Conservation (phyloP, 2,329 filamentous ascomycete genomes). For the Fusarium sublunatum region DNA sequence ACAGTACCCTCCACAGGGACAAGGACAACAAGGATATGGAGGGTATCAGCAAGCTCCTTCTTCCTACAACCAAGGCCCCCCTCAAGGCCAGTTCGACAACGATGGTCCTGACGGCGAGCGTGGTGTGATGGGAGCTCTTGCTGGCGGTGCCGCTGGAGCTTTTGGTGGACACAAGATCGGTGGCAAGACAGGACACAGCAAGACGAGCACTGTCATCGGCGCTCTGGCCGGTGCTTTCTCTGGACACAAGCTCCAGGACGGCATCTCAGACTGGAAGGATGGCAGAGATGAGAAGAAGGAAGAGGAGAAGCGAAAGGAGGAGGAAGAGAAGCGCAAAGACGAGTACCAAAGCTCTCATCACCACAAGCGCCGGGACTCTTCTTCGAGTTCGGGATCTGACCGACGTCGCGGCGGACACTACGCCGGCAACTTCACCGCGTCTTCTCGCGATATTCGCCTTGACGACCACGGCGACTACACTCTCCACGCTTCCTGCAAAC, state of each 20-base stretch:
- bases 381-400: conserved; percentile 9
- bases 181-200: conserved; percentile 46
- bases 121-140: conserved; percentile 55
- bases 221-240: conserved; percentile 56
- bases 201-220: conserved; percentile 53
- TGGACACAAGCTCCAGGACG: conserved; percentile 57
- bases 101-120: conserved; percentile 53
- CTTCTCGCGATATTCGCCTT: conserved; percentile 51
- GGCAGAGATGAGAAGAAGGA: conserved; percentile 52
- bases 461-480: conserved; percentile 50
- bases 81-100: conserved; percentile 9
- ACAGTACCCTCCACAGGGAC: conserved; percentile 16
- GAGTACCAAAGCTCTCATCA: conserved; percentile 37
- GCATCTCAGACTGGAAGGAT: conserved; percentile 54
- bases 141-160: conserved; percentile 55
- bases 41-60: conserved; percentile 9
- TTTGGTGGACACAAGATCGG: conserved; percentile 56
- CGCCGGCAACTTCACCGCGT: conserved; percentile 51
- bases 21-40: conserved; percentile 7
- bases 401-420: conserved; percentile 38
- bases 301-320: conserved; percentile 45
- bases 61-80: conserved; percentile 5
- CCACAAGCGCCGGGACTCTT: not conserved
- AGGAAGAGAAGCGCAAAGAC: conserved; percentile 44
- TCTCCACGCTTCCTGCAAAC: conserved; percentile 51